Conservation (phyloP, 768 basidiomycete species). For the Leucogyrophana mollusca region DNA sequence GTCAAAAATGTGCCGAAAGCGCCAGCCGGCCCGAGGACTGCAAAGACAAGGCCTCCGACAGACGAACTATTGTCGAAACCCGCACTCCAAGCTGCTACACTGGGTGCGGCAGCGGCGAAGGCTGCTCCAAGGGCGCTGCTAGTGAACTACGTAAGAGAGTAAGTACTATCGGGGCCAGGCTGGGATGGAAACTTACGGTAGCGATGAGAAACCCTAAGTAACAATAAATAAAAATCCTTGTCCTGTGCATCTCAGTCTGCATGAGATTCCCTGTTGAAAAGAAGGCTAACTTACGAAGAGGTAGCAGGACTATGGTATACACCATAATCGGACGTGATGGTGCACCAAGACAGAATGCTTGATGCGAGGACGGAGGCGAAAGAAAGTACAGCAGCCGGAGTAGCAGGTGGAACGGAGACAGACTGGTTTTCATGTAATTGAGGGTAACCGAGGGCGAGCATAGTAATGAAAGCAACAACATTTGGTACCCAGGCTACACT, state of each 20-base stretch:
- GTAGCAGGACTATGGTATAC: conserved; percentile 46
- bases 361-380: conserved; percentile 39
- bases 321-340: conserved; percentile 43
- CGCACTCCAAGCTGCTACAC: conserved; percentile 47
- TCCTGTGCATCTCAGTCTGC: too few species aligned
- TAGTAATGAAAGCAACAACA: conserved; percentile 59
- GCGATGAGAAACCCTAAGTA: conserved; percentile 58
- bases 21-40: conserved; percentile 50
- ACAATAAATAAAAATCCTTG: conserved; percentile 55
- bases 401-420: conserved; percentile 33
- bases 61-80: conserved; percentile 49
- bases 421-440: conserved; percentile 32
- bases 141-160: conserved; percentile 20
- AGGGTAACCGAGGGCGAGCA: conserved; percentile 53
- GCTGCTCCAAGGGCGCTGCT: conserved; percentile 58
- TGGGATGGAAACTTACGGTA: conserved; percentile 40
- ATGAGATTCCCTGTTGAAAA: too few species aligned
- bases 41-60: conserved; percentile 57
- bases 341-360: conserved; percentile 40
- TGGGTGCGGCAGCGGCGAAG: conserved; percentile 48
- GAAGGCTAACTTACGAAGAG: conserved; percentile 42
- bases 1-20: conserved; percentile 62
- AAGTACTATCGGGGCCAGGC: conserved; percentile 16
- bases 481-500: conserved; percentile 69
- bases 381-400: conserved; percentile 31